These are phyloP conservation scores for Botryotinia globosa DNA, from an alignment of 2,329 filamentous ascomycete genomes.

Conservation along the genomic window DNA sequence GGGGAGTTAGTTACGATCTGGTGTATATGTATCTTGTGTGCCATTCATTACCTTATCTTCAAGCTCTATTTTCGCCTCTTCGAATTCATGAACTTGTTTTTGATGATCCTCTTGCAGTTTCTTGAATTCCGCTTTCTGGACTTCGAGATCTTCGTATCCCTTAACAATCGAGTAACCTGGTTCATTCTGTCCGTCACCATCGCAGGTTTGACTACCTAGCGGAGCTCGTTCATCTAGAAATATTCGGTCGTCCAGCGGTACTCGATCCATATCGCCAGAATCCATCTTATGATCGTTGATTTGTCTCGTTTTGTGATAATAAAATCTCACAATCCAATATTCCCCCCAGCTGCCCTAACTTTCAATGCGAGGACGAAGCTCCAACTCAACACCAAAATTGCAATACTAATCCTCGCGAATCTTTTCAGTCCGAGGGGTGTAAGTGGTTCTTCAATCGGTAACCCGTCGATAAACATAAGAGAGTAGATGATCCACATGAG, in stretches of 20 bases:
- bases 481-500: background rate
- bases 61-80: background rate
- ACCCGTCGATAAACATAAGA: background rate
- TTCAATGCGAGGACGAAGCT: background rate
- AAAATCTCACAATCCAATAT: background rate
- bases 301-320: background rate
- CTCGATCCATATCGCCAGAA: background rate
- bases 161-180: background rate
- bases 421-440: background rate
- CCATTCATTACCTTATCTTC: background rate
- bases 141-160: background rate
- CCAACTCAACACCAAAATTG: background rate
- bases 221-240: background rate
- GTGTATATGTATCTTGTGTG: background rate
- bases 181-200: background rate
- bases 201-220: background rate
- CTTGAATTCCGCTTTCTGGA: background rate
- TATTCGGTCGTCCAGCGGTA: accelerated
- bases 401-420: background rate
- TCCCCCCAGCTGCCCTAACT: background rate
- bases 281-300: background rate
- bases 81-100: background rate
- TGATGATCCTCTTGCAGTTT: background rate
- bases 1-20: background rate
- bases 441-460: background rate